phyloP scores from a whole-genome alignment of 306 rosid genomes.

The Comarum palustre region DNA sequence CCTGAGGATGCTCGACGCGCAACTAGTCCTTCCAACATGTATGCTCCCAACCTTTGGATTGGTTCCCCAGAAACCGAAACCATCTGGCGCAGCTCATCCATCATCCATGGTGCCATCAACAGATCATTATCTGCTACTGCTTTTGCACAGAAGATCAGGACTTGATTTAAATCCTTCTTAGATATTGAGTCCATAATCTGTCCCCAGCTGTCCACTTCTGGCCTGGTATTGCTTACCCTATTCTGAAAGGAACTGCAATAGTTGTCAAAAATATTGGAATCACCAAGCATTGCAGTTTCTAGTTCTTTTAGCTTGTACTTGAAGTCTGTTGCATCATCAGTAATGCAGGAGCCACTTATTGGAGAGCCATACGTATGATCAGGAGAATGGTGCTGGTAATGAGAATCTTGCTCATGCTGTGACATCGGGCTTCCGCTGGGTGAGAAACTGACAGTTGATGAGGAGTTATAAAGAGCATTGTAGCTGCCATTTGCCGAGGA shows the following conservation, averaged over 20 bases:
- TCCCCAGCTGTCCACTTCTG: conserved; percentile 70
- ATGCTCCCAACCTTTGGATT: conserved; percentile 91
- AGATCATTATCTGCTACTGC: conserved; percentile 68
- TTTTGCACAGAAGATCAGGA: conserved; percentile 70
- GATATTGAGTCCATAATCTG: conserved; percentile 63
- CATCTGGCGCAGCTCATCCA: conserved; percentile 70
- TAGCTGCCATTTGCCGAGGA: conserved; percentile 50
- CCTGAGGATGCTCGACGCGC: conserved; percentile 65
- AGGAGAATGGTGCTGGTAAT: conserved; percentile 50
- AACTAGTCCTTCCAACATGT: conserved; percentile 93
- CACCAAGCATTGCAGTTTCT: conserved; percentile 91
- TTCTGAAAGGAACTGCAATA: conserved; percentile 44
- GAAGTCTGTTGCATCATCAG: conserved; percentile 61
- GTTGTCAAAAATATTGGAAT: conserved; percentile 52
- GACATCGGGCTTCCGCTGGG: conserved; percentile 69
- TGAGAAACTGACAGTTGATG: conserved; percentile 66
- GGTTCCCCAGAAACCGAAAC: conserved; percentile 95
- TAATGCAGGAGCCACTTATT: conserved; percentile 68
- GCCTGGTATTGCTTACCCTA: conserved; percentile 35
- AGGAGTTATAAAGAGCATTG: conserved; percentile 38
- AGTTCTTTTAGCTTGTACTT: conserved; percentile 75
- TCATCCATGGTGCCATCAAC: conserved; percentile 66
- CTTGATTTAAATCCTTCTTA: conserved; percentile 57
- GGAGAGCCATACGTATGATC: conserved; percentile 68
- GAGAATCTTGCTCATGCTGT: conserved; percentile 69